Evolutionary conservation across 495 filamentous ascomycete species (phyloP).

Genomic region (Podospora tetraspora): DNA sequence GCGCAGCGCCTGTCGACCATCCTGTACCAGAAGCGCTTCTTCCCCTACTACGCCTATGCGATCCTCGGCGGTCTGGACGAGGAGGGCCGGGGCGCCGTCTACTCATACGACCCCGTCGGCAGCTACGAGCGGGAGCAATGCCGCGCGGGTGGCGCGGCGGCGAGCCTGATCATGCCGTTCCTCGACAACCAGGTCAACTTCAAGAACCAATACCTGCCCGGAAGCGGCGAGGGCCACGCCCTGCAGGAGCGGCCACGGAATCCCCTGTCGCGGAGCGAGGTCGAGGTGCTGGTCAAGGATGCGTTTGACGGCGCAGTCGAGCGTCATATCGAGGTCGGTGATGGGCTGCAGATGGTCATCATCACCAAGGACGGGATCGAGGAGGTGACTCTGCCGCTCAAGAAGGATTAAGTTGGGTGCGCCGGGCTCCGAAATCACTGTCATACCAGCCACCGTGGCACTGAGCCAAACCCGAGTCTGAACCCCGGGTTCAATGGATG

Average conservation of each 20-base stretch:
- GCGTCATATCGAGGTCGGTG: conserved; percentile 97
- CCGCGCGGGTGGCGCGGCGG: conserved; percentile 89
- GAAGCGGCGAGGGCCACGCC: conserved; percentile 77
- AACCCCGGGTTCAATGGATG: not conserved
- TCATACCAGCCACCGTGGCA: not conserved
- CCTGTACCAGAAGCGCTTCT: conserved; percentile 94
- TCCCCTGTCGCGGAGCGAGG: conserved; percentile 62
- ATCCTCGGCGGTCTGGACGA: conserved; percentile 93
- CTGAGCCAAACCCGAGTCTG: not conserved
- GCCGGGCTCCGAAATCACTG: not conserved
- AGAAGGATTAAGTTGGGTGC: conserved; percentile 59
- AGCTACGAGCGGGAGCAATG: conserved; percentile 96
- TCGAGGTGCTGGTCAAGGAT: conserved; percentile 86
- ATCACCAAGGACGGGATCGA: conserved; percentile 83
- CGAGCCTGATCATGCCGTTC: conserved; percentile 97
- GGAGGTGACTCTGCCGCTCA: conserved; percentile 76
- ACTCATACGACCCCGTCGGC: conserved; percentile 95
- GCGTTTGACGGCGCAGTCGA: conserved; percentile 97
- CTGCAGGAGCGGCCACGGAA: conserved; percentile 62
- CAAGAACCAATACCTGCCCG: conserved; percentile 95
- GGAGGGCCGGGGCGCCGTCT: conserved; percentile 88
- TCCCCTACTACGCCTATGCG: conserved; percentile 93
- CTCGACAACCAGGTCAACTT: conserved; percentile 99
- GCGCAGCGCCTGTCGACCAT: conserved; percentile 90
- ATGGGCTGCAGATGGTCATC: conserved; percentile 91